Evolutionary conservation across 352 stramenopile species (phyloP).

Genomic region (Phytophthora meadii): DNA sequence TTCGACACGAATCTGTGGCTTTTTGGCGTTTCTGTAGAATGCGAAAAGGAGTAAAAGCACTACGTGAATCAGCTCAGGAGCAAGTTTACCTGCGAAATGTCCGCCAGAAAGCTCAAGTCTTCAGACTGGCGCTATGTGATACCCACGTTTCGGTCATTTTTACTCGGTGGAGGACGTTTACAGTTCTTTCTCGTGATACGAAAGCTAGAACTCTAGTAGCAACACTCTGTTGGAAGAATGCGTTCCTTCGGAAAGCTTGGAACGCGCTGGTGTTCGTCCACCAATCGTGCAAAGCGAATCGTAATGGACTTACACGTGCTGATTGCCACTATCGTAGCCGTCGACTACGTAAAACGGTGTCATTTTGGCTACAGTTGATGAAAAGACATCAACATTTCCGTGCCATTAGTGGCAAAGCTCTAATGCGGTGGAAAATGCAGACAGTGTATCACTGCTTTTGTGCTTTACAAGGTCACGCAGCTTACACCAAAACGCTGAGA

Average conservation of each 20-base stretch:
- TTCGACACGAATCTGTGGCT: conserved; percentile 12
- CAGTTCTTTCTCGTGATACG: conserved; percentile 6
- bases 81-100: conserved; percentile 5
- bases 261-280: conserved; percentile 25
- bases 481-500: conserved; percentile 11
- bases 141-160: conserved; percentile 28
- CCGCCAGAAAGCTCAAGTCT: conserved; percentile 29
- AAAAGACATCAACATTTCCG: conserved; percentile 24
- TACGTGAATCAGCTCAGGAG: conserved; percentile 18
- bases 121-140: conserved; percentile 19
- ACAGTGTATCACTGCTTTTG: conserved; percentile 49
- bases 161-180: conserved; percentile 32
- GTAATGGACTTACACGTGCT: conserved; percentile 4
- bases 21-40: conserved; percentile 34
- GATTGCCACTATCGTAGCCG: conserved; percentile 15
- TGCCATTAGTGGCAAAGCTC: conserved; percentile 25
- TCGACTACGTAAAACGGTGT: conserved; percentile 12
- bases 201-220: conserved; percentile 16
- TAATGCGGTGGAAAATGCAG: conserved; percentile 50
- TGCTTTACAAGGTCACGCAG: conserved; percentile 10
- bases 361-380: conserved; percentile 22
- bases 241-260: conserved; percentile 42
- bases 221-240: conserved; percentile 4
- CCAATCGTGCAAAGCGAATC: conserved; percentile 1
- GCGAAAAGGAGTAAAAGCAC: conserved; percentile 25